Percentiles rank a stretch among this genome's conserved stretches.
These are phyloP conservation scores for Excoecaria agallocha DNA, from an alignment of 345 rosid genomes.

Conservation along the genomic window DNA sequence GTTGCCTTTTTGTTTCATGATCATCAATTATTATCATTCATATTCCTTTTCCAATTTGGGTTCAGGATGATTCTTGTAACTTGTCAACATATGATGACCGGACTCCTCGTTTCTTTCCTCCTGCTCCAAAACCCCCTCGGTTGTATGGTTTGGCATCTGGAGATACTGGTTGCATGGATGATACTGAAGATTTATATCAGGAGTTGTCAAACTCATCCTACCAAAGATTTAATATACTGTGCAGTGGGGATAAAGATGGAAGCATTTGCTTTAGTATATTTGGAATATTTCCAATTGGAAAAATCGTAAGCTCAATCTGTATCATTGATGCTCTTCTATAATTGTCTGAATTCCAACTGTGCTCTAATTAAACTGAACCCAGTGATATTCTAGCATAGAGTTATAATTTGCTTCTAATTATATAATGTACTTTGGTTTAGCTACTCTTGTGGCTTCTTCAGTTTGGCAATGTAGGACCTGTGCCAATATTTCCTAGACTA, in stretches of 20 bases:
- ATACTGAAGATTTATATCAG: conserved; percentile 70
- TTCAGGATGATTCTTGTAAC: conserved; percentile 48
- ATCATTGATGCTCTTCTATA: background rate
- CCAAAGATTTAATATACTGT: conserved; percentile 80
- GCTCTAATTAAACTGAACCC: background rate
- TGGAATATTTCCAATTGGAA: conserved; percentile 89
- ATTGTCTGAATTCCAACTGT: background rate
- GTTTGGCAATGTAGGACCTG: background rate
- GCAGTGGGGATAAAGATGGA: conserved; percentile 88
- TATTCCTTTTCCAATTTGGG: background rate
- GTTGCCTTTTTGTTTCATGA: no score
- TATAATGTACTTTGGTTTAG: conserved; percentile 3
- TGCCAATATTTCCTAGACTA: background rate
- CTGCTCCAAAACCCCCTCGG: conserved; percentile 81
- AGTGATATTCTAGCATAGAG: background rate
- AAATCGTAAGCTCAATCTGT: conserved; percentile 57
- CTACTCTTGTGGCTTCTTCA: background rate
- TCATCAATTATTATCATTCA: background rate
- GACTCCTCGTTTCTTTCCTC: conserved; percentile 82
- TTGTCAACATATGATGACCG: conserved; percentile 67
- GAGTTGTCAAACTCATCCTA: conserved; percentile 75
- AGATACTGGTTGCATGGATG: conserved; percentile 78
- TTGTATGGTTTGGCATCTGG: conserved; percentile 79
- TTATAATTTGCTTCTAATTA: background rate
- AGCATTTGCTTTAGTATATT: conserved; percentile 78